Base-by-base conservation (phyloP, 371 early-diverging fungal species). In the Apophysomyces sp. region DNA sequence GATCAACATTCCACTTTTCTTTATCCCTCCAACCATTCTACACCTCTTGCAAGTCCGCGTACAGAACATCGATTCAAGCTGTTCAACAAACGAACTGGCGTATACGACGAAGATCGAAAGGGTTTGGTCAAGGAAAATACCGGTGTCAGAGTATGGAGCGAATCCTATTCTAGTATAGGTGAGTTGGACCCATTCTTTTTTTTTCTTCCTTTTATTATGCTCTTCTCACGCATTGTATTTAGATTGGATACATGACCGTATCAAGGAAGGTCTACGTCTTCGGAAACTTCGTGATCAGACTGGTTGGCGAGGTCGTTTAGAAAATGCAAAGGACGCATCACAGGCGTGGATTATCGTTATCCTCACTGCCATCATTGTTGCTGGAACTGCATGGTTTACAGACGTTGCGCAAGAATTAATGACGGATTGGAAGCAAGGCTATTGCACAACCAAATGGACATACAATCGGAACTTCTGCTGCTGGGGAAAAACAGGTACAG, bases 201-300 rank as follows among this genome's bases (percentile, higher is more conserved):
- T 13, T 1, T 53, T 53, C n/a, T 57, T 61, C 54, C 29, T 51
- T 34, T 59, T 30, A 39, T 55, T 21, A 26, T 57, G 34, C 86
- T 24, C 70, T 81, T 13, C 27, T 68, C 60, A n/a, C n/a, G n/a
- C n/a, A n/a, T n/a, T n/a, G n/a, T n/a, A n/a, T n/a, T n/a, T n/a
- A 80, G 95, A 97, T 72, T 97, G 95, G 94, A 92, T 94, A 37
- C 94, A 95, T 63, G 97, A 96, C 66, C 83, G 86, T 60, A 88
- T 93, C 40, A 92, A 95, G 68, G 97, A 97, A 70, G 84, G 92
- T n/a, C 83, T 89, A 1, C 74, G 97, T 18, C 73, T 91, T 28
- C 77, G 91, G 21, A 81, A 73, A 40, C 59, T 96, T 24, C 77
- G 86, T 21, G 76, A 82, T 6, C 63, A 72, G 15, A 76, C 78